Conservation (phyloP, 768 basidiomycete genomes). For the Tylopilus vinaceipallidus region DNA sequence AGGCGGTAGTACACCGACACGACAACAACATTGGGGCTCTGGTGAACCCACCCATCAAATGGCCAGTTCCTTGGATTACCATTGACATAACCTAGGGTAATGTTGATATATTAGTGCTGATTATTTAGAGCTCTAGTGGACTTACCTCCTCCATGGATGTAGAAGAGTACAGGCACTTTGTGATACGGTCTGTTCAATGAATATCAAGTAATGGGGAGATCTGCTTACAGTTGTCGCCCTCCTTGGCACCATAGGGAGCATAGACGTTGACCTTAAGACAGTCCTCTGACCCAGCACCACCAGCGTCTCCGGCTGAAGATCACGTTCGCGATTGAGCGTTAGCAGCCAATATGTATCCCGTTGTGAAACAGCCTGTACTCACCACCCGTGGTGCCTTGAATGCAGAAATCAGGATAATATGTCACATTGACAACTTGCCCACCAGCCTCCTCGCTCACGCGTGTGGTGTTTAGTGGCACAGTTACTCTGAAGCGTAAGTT, state of each 20-base stretch:
- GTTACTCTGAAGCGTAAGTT: constrained; percentile 46
- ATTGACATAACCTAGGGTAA: constrained; percentile 45
- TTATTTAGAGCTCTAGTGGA: not conserved
- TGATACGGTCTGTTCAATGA: not conserved
- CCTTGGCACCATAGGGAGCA: constrained; percentile 46
- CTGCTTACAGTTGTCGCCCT: constrained; percentile 46
- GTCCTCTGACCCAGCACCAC: constrained; percentile 66
- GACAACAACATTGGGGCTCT: constrained; percentile 58
- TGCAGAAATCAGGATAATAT: constrained; percentile 53
- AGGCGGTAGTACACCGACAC: constrained; percentile 71
- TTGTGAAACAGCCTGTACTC: constrained; percentile 1
- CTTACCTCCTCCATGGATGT: constrained; percentile 41
- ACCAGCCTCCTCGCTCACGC: constrained; percentile 35
- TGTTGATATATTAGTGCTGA: not conserved
- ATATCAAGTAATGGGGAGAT: too few species aligned
- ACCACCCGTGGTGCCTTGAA: constrained; percentile 57
- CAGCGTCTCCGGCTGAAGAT: constrained; percentile 48
- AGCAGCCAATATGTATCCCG: not conserved
- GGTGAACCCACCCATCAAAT: constrained; percentile 63
- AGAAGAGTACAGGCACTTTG: constrained; percentile 39
- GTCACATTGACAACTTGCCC: constrained; percentile 50
- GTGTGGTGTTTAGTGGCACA: constrained; percentile 47
- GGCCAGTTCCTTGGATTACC: constrained; percentile 68
- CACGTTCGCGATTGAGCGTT: too few species aligned
- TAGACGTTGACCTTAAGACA: constrained; percentile 70